Conservation (phyloP, 164 flowering plant species). For the Kingdonia uniflora region DNA sequence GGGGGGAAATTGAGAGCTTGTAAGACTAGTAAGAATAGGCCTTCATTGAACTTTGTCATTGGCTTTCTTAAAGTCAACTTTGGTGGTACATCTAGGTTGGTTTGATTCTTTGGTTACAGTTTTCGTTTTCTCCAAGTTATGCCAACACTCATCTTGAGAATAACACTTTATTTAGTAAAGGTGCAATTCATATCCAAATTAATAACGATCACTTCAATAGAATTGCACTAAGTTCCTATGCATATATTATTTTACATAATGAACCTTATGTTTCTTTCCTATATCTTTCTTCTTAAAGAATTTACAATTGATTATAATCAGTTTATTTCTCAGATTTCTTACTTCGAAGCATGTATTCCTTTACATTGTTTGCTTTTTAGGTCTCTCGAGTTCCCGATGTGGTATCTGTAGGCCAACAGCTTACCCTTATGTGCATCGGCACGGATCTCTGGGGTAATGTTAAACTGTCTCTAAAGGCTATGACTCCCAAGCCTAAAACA, state of each 20-base stretch:
- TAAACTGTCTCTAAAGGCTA: slow-evolving; percentile 77
- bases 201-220: too few relatives aligned
- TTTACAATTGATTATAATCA: background rate
- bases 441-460: slow-evolving; percentile 91
- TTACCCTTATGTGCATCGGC: slow-evolving; percentile 79
- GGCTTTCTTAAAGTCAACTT: background rate
- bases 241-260: background rate
- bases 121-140: too few relatives aligned
- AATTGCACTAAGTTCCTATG: too few relatives aligned
- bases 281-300: background rate
- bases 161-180: too few relatives aligned
- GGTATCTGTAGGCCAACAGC: slow-evolving; percentile 70
- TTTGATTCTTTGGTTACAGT: background rate
- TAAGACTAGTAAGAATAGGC: background rate
- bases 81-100: background rate
- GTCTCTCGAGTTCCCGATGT: slow-evolving; percentile 72
- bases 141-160: too few relatives aligned
- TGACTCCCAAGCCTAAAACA: slow-evolving; percentile 23
- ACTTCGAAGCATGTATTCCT: background rate
- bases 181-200: too few relatives aligned
- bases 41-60: background rate
- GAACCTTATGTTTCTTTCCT: background rate
- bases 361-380: slow-evolving; percentile 26
- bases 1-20: background rate
- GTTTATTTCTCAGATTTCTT: background rate